phyloP scores from a whole-genome alignment of 345 rosid species.

The Aquilaria malaccensis region DNA sequence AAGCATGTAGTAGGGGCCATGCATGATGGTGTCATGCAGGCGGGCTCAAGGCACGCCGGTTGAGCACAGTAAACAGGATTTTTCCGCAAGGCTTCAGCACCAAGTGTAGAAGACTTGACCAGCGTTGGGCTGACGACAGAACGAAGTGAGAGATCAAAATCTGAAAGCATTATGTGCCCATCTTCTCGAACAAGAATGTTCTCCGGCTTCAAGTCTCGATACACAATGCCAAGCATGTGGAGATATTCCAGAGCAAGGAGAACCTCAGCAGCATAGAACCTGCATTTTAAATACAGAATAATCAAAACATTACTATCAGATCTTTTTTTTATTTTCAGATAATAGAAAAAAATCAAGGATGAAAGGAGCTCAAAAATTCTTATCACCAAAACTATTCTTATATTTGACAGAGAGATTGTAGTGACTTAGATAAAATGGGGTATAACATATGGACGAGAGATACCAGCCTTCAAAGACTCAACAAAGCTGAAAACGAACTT shows the following conservation, averaged over 20 bases:
- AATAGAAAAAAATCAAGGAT: no score
- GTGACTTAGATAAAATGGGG: no score
- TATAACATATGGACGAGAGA: no score
- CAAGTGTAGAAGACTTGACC: constrained; percentile 40
- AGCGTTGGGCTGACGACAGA: constrained; percentile 53
- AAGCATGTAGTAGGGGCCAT: constrained; percentile 56
- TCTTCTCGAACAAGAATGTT: constrained; percentile 90
- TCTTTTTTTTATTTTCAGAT: no score
- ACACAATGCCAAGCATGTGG: constrained; percentile 83
- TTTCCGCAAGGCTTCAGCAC: constrained; percentile 40
- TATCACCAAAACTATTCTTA: no score
- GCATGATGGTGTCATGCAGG: constrained; percentile 53
- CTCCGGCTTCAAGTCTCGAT: constrained; percentile 84
- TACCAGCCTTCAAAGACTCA: no score
- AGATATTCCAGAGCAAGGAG: constrained; percentile 82
- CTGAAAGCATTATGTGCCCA: constrained; percentile 88
- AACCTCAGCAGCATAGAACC: constrained; percentile 79
- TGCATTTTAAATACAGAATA: constrained; percentile 20
- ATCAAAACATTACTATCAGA: constrained; percentile 1
- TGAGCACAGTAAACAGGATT: constrained; percentile 52
- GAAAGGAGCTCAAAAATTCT: no score
- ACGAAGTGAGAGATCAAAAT: constrained; percentile 77
- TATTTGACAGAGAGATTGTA: no score
- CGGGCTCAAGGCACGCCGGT: constrained; percentile 51
- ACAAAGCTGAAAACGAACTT: no score